Conservation (phyloP, 345 rosid genomes). For the Lenwebbia sp. region DNA sequence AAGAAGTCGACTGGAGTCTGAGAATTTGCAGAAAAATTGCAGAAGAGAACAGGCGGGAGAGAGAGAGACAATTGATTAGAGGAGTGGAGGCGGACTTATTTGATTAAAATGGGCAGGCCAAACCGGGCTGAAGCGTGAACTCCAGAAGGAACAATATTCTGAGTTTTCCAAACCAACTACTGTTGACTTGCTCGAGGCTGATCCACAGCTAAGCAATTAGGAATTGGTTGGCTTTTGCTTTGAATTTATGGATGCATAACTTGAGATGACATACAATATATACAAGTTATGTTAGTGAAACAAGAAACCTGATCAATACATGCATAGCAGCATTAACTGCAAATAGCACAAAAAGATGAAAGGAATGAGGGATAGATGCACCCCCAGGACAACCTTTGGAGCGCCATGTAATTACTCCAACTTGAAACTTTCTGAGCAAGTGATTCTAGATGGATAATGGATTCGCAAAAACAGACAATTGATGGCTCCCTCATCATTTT, state of each 20-base stretch:
- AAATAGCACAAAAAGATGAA: neutral
- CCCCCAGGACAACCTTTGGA: neutral
- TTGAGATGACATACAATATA: conserved; percentile 6
- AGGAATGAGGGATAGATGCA: neutral
- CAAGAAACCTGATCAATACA: neutral
- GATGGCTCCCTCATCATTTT: neutral
- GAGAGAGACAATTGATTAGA: neutral
- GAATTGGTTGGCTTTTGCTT: conserved; percentile 50
- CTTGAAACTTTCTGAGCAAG: neutral
- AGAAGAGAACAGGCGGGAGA: neutral
- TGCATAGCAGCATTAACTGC: neutral
- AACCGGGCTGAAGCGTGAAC: conserved; percentile 21
- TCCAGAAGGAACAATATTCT: conserved; percentile 26
- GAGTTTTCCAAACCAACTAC: conserved; percentile 46
- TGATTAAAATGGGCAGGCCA: neutral
- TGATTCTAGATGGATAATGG: neutral
- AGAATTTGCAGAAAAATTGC: neutral
- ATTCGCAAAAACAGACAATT: neutral
- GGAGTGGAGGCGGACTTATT: neutral
- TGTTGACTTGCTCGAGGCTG: conserved; percentile 64
- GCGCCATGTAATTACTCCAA: neutral
- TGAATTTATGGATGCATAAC: conserved; percentile 35
- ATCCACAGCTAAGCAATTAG: conserved; percentile 36
- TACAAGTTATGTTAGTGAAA: conserved; percentile 2
- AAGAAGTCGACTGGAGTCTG: neutral